A percentile compares a stretch with the other conserved stretches of the same genome.
phyloP scores from a whole-genome alignment of 2,329 filamentous ascomycete species.

The Aotearoamyces nothofagi region DNA sequence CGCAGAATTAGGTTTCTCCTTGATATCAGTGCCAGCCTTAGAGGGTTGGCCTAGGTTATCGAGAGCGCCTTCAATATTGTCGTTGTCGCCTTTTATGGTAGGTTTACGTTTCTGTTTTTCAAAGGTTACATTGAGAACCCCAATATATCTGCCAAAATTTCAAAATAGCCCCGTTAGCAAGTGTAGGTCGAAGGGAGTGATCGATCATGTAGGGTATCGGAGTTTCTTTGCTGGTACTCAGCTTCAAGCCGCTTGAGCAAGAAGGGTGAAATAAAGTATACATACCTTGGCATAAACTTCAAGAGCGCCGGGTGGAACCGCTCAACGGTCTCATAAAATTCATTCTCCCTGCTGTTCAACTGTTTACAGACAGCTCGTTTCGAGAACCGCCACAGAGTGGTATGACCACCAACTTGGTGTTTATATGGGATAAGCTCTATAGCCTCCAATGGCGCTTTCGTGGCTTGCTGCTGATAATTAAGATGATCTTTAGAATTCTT shows the following conservation, averaged over 20 bases:
- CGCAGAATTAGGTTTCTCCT: neutral
- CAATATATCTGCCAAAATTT: slow-evolving; percentile 60
- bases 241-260: slow-evolving; percentile 18
- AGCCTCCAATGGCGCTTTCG: slow-evolving; percentile 53
- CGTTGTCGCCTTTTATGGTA: slow-evolving; percentile 33
- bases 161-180: slow-evolving; percentile 10
- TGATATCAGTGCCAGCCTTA: neutral
- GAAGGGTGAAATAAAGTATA: slow-evolving; percentile 7
- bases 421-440: slow-evolving; percentile 95
- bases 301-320: slow-evolving; percentile 78
- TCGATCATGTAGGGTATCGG: no score
- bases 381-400: slow-evolving; percentile 91
- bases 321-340: slow-evolving; percentile 96
- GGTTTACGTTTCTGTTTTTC: slow-evolving; percentile 64
- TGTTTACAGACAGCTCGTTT: slow-evolving; percentile 94
- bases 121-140: slow-evolving; percentile 91
- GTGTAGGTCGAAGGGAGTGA: slow-evolving; percentile 2
- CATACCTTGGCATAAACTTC: slow-evolving; percentile 74
- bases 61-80: no score
- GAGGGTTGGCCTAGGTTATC: no score
- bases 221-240: slow-evolving; percentile 8
- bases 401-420: slow-evolving; percentile 95
- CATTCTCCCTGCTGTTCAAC: slow-evolving; percentile 93
- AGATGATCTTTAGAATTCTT: slow-evolving; percentile 31
- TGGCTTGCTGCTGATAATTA: slow-evolving; percentile 32